Conservation (phyloP, 192 early-diverging fungal genomes). For the Coemansia asiatica region DNA sequence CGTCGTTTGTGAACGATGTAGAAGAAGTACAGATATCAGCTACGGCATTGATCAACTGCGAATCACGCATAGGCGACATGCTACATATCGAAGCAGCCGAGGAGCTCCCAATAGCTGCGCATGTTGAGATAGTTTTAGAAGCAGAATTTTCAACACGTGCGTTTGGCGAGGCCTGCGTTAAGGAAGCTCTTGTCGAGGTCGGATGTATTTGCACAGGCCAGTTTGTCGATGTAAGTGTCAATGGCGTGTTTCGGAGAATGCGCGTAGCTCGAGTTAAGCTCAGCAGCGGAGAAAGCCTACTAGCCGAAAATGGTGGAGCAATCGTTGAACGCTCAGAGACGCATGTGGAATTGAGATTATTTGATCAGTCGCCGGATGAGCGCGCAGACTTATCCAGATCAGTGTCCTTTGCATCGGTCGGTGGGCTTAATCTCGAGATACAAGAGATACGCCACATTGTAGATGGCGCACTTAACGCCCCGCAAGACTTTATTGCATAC, state of each 20-base stretch:
- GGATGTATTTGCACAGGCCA: conserved; percentile 24
- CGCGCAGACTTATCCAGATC: not conserved
- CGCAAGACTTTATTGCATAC: conserved; percentile 70
- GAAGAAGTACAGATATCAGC: conserved; percentile 26
- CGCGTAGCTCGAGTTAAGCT: conserved; percentile 12
- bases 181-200: conserved; percentile 32
- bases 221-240: conserved; percentile 35
- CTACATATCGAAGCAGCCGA: conserved; percentile 19
- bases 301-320: conserved; percentile 11
- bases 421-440: conserved; percentile 77
- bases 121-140: conserved; percentile 15
- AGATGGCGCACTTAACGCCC: conserved; percentile 71
- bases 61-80: conserved; percentile 33
- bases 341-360: conserved; percentile 1
- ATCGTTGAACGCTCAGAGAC: conserved; percentile 3
- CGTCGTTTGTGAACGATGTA: conserved; percentile 14
- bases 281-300: not conserved
- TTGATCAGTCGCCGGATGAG: not conserved
- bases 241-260: conserved; percentile 20
- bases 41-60: conserved; percentile 28
- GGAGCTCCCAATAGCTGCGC: conserved; percentile 7
- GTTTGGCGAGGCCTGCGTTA: conserved; percentile 15
- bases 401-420: conserved; percentile 55
- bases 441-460: conserved; percentile 78
- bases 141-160: conserved; percentile 11